Base-by-base conservation (phyloP, 1,284 basidiomycete genomes). In the Ceratobasidium sp. region DNA sequence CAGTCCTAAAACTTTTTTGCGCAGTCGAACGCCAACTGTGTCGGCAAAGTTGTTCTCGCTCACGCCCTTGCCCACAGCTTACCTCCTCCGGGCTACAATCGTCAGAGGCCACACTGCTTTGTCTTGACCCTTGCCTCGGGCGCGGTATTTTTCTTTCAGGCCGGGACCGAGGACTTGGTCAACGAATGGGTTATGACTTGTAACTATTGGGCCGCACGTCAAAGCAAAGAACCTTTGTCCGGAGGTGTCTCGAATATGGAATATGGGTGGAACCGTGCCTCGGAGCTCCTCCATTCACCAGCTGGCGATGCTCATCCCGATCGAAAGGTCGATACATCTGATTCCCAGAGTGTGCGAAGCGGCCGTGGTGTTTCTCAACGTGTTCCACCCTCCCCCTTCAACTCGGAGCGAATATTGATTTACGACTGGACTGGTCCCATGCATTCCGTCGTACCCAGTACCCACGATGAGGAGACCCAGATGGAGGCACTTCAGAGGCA, bases 241-340 rank as follows among this genome's bases (percentile, higher is more conserved):
- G 97, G 96, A 2, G 97, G 96, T 35, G 95, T 98, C 1, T 96
- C 94, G 58, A 99, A 99, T 82, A 97, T 98, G 92, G 98, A 99
- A 81, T 98, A 99, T 79, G 97, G 97, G 11, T 99, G 97, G 97
- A 96, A 91, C 79, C 88, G 93, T 46, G 86, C 92, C 13, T 78
- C 84, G 16, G 90, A 92, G 26, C 62, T 62, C 9, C 35, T 67
- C 11, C 59, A 58, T 38, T 57, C 88, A 87, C 72, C 79, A 84
- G 16, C 62, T 82, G n/a, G 43, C 44, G 69, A 49, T 49, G 49
- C 50, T 32, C 58, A 21, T 32, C 38, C 83, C 44, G 86, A 88
- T 32, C 55, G 50, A 30, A 66, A 52, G n/a, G 74, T 79, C 11
- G 88, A 91, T 76, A 83, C 82, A 50, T 80, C 85, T 13, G 91